Conservation (phyloP, 108 stramenopile species). For the Cyclostephanos invisitatus region DNA sequence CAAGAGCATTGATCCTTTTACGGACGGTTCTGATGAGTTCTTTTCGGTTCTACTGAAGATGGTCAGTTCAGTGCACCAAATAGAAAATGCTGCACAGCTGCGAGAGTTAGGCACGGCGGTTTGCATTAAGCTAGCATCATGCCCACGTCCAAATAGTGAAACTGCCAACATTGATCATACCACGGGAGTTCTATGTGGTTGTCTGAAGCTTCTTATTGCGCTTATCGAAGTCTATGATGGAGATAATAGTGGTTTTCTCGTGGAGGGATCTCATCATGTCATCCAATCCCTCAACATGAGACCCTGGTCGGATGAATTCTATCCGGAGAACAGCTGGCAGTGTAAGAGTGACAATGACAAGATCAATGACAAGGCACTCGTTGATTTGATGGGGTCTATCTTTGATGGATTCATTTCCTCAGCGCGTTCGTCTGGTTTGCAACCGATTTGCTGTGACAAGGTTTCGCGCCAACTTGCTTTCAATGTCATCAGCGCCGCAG, state of each 20-base stretch:
- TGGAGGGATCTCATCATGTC: constrained; percentile 58
- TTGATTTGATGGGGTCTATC: constrained; percentile 86
- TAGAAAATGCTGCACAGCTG: constrained; percentile 41
- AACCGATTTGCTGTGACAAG: constrained; percentile 80
- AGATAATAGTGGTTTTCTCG: constrained; percentile 27
- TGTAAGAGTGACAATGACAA: constrained; percentile 39
- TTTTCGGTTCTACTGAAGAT: constrained; percentile 77
- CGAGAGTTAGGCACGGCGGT: constrained; percentile 67
- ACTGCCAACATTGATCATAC: constrained; percentile 56
- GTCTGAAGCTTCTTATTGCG: constrained; percentile 72
- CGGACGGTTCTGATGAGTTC: constrained; percentile 74
- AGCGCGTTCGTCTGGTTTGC: constrained; percentile 50
- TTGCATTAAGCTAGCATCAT: constrained; percentile 78
- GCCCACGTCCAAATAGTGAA: constrained; percentile 62
- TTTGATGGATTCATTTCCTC: constrained; percentile 87
- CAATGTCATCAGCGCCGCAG: constrained; percentile 69
- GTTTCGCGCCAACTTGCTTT: constrained; percentile 83
- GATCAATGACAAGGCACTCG: constrained; percentile 51
- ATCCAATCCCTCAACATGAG: constrained; percentile 39
- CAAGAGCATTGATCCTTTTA: constrained; percentile 56
- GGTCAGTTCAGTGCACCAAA: constrained; percentile 43
- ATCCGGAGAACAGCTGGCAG: background rate
- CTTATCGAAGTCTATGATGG: constrained; percentile 68
- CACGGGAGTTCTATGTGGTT: constrained; percentile 84
- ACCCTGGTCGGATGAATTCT: constrained; percentile 61